Percentiles rank a stretch among this genome's conserved stretches.
phyloP scores from a whole-genome alignment of 1,139 yeast species.

The Candida sanyaensis region DNA sequence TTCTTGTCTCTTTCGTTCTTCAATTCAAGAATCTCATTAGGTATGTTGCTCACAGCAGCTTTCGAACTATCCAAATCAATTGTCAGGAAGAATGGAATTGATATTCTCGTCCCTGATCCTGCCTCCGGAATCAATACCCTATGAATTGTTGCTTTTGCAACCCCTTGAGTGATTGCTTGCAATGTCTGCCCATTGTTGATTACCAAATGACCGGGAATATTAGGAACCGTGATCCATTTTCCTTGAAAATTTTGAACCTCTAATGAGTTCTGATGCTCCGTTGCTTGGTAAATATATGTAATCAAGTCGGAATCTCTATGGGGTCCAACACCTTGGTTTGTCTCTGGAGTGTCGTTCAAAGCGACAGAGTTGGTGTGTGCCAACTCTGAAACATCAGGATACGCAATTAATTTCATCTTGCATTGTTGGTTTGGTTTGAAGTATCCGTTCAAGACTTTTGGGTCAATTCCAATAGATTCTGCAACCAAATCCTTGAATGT shows the following conservation, averaged over 20 bases:
- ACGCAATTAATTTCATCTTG: constrained; percentile 55
- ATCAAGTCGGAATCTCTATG: constrained; percentile 70
- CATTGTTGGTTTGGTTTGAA: constrained; percentile 55
- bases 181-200: constrained; percentile 58
- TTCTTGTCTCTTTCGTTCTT: constrained; percentile 39
- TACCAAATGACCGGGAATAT: constrained; percentile 44
- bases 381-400: constrained; percentile 43
- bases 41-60: constrained; percentile 31
- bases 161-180: constrained; percentile 55
- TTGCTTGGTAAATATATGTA: constrained; percentile 62
- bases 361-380: constrained; percentile 28
- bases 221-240: constrained; percentile 59
- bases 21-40: constrained; percentile 30
- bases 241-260: constrained; percentile 67
- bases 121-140: constrained; percentile 56
- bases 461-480: constrained; percentile 54
- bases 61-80: constrained; percentile 49
- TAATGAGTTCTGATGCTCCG: constrained; percentile 47
- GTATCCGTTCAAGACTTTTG: constrained; percentile 47
- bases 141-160: constrained; percentile 68
- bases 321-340: constrained; percentile 68
- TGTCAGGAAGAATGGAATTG: constrained; percentile 58
- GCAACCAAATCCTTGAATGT: constrained; percentile 49
- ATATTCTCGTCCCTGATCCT: constrained; percentile 54
- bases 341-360: constrained; percentile 42